These are phyloP conservation scores for Metarhizium rileyi DNA, from an alignment of 2,329 filamentous ascomycete species.

Conservation along the genomic window DNA sequence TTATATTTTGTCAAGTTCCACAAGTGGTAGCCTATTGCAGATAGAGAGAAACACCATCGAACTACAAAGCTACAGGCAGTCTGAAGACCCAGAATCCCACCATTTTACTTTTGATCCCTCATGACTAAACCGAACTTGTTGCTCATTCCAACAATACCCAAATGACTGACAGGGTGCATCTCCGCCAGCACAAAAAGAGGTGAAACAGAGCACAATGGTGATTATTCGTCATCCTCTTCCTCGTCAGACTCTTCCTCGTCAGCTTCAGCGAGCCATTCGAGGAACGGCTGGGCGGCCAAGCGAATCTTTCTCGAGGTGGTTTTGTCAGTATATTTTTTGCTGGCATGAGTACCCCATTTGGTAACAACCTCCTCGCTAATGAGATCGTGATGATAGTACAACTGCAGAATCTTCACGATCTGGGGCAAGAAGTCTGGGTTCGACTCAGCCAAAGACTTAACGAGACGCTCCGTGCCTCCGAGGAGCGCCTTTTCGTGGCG, in stretches of 20 bases:
- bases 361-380: slow-evolving; percentile 80
- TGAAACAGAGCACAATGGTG: not conserved
- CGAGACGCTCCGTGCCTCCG: slow-evolving; percentile 87
- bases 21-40: not conserved
- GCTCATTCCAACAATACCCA: not conserved
- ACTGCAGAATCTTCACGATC: slow-evolving; percentile 78
- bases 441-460: slow-evolving; percentile 61
- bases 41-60: not conserved
- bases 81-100: not conserved
- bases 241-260: slow-evolving; percentile 61
- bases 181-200: not conserved
- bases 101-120: not conserved
- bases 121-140: not conserved
- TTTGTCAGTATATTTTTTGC: slow-evolving; percentile 96
- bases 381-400: slow-evolving; percentile 85
- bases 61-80: not conserved
- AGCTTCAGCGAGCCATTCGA: slow-evolving; percentile 86
- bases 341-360: slow-evolving; percentile 88
- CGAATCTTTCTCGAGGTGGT: slow-evolving; percentile 88
- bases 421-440: slow-evolving; percentile 66
- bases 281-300: slow-evolving; percentile 87
- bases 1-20: not conserved
- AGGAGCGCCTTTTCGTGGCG: slow-evolving; percentile 93
- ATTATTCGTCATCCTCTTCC: slow-evolving; percentile 35
- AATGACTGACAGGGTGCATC: not conserved